Evolutionary conservation across 2,329 filamentous ascomycete genomes (phyloP).

Genomic region (Trichoderma sp.): DNA sequence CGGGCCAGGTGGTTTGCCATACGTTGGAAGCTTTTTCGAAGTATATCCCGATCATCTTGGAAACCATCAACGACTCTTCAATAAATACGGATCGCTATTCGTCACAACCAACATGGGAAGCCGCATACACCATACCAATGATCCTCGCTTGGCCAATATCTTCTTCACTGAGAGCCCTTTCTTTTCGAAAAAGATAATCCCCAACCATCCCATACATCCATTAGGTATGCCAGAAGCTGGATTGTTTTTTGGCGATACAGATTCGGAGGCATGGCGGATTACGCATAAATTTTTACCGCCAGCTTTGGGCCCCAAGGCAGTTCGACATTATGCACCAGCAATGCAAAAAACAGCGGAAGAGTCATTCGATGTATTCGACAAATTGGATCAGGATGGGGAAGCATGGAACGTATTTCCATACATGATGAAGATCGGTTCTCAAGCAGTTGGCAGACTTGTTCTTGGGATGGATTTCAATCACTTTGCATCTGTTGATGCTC

Average conservation of each 20-base stretch:
- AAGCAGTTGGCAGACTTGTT: slow-evolving; percentile 45
- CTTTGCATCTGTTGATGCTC: slow-evolving; percentile 43
- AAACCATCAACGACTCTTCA: slow-evolving; percentile 54
- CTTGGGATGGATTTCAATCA: slow-evolving; percentile 47
- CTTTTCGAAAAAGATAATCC: slow-evolving; percentile 52
- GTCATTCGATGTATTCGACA: slow-evolving; percentile 48
- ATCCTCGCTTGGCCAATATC: slow-evolving; percentile 44
- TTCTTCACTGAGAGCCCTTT: slow-evolving; percentile 50
- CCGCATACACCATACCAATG: slow-evolving; percentile 49
- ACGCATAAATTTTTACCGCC: slow-evolving; percentile 63
- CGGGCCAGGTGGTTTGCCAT: slow-evolving; percentile 46
- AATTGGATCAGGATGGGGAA: slow-evolving; percentile 47
- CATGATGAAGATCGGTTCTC: slow-evolving; percentile 49
- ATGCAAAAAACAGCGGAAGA: slow-evolving; percentile 56
- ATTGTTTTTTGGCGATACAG: slow-evolving; percentile 49
- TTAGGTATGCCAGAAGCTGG: slow-evolving; percentile 43
- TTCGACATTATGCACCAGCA: slow-evolving; percentile 56
- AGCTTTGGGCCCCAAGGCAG: slow-evolving; percentile 56
- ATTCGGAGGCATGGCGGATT: slow-evolving; percentile 47
- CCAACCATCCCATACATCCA: slow-evolving; percentile 46
- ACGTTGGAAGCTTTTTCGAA: slow-evolving; percentile 54
- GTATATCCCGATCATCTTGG: slow-evolving; percentile 56
- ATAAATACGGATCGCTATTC: slow-evolving; percentile 51
- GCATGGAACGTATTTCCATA: slow-evolving; percentile 49
- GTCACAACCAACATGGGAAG: slow-evolving; percentile 52